phyloP scores from a whole-genome alignment of 2,329 filamentous ascomycete species.

The Venturiaceae sp. region DNA sequence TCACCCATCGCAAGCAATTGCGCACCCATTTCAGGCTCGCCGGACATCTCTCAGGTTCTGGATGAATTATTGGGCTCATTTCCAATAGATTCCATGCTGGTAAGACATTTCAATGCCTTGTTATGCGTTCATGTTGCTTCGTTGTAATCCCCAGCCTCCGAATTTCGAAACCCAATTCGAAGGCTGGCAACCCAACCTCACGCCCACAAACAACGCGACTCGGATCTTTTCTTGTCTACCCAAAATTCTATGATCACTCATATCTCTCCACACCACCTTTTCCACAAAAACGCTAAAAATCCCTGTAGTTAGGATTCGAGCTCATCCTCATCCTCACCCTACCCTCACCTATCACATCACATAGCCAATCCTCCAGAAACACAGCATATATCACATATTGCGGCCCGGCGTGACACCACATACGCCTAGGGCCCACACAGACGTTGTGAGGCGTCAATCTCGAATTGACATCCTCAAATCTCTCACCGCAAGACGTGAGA shows the following conservation, averaged over 20 bases:
- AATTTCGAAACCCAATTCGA: too few relatives aligned
- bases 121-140: neutral
- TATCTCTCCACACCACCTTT: neutral
- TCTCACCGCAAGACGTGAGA: neutral
- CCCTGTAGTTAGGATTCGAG: neutral
- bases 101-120: neutral
- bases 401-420: neutral
- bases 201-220: neutral
- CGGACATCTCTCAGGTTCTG: too few relatives aligned
- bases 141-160: too few relatives aligned
- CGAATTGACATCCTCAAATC: neutral
- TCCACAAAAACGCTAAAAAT: neutral
- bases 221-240: neutral
- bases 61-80: neutral
- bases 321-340: constrained; percentile 1
- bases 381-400: neutral
- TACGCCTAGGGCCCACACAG: neutral
- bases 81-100: neutral
- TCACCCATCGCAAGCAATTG: neutral
- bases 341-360: neutral
- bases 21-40: neutral
- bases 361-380: neutral
- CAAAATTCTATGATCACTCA: neutral
- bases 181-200: neutral
- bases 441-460: neutral